These are phyloP conservation scores for Lecanicillium sp. DNA, from an alignment of 2,329 filamentous ascomycete species.

Conservation along the genomic window DNA sequence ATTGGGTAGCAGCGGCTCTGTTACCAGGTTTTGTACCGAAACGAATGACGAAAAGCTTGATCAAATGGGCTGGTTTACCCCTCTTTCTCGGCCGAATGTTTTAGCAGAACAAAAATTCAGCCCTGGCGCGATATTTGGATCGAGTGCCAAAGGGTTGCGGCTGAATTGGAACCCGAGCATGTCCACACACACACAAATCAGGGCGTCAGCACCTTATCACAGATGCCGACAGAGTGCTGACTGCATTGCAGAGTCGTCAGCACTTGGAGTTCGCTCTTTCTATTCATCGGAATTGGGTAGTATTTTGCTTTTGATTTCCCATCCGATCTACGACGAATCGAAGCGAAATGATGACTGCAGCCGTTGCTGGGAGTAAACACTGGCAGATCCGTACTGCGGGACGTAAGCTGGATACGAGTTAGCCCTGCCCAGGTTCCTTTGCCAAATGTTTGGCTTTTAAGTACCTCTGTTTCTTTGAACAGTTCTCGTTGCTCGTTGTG, in stretches of 20 bases:
- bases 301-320: too few relatives aligned
- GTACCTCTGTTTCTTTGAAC: too few relatives aligned
- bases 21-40: background rate
- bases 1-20: background rate
- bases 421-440: too few relatives aligned
- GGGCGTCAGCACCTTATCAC: conserved; percentile 11
- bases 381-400: too few relatives aligned
- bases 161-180: background rate
- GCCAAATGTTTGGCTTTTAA: too few relatives aligned
- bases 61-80: background rate
- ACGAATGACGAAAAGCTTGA: background rate
- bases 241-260: background rate
- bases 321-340: too few relatives aligned
- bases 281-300: too few relatives aligned
- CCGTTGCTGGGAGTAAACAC: conserved; percentile 1
- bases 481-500: too few relatives aligned
- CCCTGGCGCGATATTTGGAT: background rate
- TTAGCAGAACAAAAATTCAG: background rate
- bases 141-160: background rate
- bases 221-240: conserved; percentile 2
- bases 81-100: background rate
- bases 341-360: background rate
- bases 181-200: background rate
- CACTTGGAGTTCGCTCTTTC: background rate
- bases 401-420: too few relatives aligned